A percentile compares a stretch with the other conserved stretches of the same genome.
phyloP scores from a whole-genome alignment of 495 filamentous ascomycete genomes.

The Trypethelium eluteriae region DNA sequence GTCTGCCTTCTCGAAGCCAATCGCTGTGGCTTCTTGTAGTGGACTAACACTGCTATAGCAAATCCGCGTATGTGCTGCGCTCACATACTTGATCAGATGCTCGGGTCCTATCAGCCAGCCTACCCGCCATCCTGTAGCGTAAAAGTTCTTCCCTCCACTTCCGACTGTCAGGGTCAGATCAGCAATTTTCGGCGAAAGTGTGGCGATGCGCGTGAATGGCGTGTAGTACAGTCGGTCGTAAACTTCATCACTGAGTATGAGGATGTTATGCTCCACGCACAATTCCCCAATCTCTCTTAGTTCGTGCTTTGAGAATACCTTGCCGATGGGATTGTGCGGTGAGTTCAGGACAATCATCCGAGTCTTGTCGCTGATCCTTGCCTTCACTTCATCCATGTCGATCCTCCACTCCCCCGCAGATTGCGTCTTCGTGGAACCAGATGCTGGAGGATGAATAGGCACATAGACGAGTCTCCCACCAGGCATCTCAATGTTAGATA shows the following conservation, averaged over 20 bases:
- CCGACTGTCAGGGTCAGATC: constrained; percentile 86
- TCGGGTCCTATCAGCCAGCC: constrained; percentile 88
- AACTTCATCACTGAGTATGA: constrained; percentile 93
- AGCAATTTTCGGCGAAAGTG: constrained; percentile 78
- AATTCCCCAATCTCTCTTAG: constrained; percentile 78
- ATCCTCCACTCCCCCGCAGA: constrained; percentile 84
- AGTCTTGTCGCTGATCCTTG: constrained; percentile 73
- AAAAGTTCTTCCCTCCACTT: constrained; percentile 95
- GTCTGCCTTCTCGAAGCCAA: constrained; percentile 89
- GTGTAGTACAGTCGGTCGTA: constrained; percentile 94
- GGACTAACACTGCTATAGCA: constrained; percentile 92
- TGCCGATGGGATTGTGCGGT: constrained; percentile 92
- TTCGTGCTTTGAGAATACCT: constrained; percentile 79
- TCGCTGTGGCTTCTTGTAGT: constrained; percentile 90
- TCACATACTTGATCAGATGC: constrained; percentile 83
- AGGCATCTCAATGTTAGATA: constrained; percentile 95
- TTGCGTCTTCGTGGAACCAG: constrained; percentile 68
- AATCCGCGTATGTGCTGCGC: constrained; percentile 88
- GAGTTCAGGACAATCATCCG: constrained; percentile 89
- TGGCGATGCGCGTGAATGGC: constrained; percentile 86
- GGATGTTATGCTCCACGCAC: constrained; percentile 87
- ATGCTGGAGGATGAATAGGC: constrained; percentile 80
- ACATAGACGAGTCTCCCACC: constrained; percentile 92
- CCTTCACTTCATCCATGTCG: constrained; percentile 74
- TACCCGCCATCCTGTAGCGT: constrained; percentile 93